phyloP scores from a whole-genome alignment of 805 yeast species.

The Gaillardinia entomophila region DNA sequence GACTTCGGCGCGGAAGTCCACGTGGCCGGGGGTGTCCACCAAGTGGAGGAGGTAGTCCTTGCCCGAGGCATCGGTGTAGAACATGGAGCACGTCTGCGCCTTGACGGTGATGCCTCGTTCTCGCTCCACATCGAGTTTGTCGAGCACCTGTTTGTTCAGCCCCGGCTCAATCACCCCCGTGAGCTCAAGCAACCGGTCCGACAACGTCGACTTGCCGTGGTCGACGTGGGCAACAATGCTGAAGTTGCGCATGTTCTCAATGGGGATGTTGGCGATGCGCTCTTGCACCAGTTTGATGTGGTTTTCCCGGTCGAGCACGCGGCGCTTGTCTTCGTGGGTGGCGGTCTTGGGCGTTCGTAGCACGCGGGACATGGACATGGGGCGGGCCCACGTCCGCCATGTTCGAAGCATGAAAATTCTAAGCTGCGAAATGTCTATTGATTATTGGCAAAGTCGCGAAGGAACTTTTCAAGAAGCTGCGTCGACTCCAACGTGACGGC shows the following conservation, averaged over 20 bases:
- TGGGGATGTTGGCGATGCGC: slow-evolving; percentile 73
- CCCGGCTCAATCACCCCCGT: slow-evolving; percentile 86
- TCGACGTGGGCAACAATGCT: slow-evolving; percentile 96
- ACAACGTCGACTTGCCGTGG: slow-evolving; percentile 81
- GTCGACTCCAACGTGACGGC: slow-evolving; percentile 69
- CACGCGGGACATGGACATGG: no score
- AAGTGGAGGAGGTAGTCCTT: slow-evolving; percentile 80
- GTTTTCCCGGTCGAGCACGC: slow-evolving; percentile 25
- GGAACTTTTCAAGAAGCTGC: slow-evolving; percentile 48
- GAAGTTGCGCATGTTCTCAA: slow-evolving; percentile 79
- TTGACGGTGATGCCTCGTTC: slow-evolving; percentile 96
- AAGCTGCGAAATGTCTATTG: no score
- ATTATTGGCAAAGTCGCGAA: slow-evolving; percentile 53
- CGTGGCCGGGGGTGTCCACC: slow-evolving; percentile 98
- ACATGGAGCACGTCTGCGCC: slow-evolving; percentile 95
- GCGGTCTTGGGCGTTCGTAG: slow-evolving; percentile 5
- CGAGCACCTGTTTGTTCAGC: slow-evolving; percentile 75
- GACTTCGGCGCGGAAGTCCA: slow-evolving; percentile 91
- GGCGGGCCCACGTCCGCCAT: no score
- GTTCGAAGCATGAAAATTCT: no score
- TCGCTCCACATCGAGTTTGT: slow-evolving; percentile 87
- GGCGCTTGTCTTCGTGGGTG: slow-evolving; percentile 19
- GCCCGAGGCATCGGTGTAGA: slow-evolving; percentile 57
- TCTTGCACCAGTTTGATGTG: slow-evolving; percentile 36
- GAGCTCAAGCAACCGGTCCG: slow-evolving; percentile 80